A percentile compares a stretch with the other conserved stretches of the same genome.
Conservation (phyloP, 345 rosid species). For the Balakata baccata region DNA sequence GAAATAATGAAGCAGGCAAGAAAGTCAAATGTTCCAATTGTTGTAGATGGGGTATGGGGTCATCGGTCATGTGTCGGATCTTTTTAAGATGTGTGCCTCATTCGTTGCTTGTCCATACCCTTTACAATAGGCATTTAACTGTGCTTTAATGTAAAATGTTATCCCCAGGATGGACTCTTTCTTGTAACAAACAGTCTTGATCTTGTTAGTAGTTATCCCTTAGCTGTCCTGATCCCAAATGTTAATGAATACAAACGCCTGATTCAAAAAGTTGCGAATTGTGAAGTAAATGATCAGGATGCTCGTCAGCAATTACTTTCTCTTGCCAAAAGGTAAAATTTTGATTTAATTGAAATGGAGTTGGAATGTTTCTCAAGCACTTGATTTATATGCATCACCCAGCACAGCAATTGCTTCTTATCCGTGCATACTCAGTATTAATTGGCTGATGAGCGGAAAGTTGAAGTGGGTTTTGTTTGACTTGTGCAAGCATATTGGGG, state of each 20-base stretch:
- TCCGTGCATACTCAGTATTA: background rate
- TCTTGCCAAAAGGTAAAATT: slow-evolving; percentile 64
- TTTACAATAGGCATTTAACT: background rate
- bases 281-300: slow-evolving; percentile 62
- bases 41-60: slow-evolving; percentile 76
- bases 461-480: background rate
- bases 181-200: slow-evolving; percentile 67
- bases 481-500: background rate
- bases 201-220: slow-evolving; percentile 66
- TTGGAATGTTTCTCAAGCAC: background rate
- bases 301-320: slow-evolving; percentile 53
- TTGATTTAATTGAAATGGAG: background rate
- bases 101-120: background rate
- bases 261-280: slow-evolving; percentile 62
- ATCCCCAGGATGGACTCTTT: slow-evolving; percentile 78
- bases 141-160: background rate
- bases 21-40: slow-evolving; percentile 63
- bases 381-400: background rate
- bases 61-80: background rate
- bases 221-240: slow-evolving; percentile 85
- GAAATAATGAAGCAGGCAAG: slow-evolving; percentile 72
- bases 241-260: slow-evolving; percentile 89
- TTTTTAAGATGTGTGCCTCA: slow-evolving; percentile 9
- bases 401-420: background rate
- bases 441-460: background rate